Conservation (phyloP, 2,329 filamentous ascomycete genomes). For the Calonectria multiphialidica region DNA sequence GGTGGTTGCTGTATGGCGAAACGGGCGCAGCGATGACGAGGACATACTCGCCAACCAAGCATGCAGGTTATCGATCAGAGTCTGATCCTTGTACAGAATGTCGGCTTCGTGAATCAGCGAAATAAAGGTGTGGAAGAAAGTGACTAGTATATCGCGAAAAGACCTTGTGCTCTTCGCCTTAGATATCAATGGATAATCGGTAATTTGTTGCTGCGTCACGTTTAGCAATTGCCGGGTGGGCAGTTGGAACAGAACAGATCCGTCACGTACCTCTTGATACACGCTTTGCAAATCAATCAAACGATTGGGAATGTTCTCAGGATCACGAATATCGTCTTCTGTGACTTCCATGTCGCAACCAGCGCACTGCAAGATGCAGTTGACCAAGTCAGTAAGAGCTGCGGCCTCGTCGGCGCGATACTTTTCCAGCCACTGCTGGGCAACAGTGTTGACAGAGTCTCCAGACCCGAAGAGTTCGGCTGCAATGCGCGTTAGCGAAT, state of each 20-base stretch:
- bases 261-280: slow-evolving; percentile 77
- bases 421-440: slow-evolving; percentile 69
- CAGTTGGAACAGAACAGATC: not conserved
- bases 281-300: slow-evolving; percentile 89
- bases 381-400: slow-evolving; percentile 73
- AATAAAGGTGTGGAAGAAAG: slow-evolving; percentile 84
- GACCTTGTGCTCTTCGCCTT: slow-evolving; percentile 80
- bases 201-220: slow-evolving; percentile 72
- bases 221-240: slow-evolving; percentile 42
- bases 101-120: slow-evolving; percentile 85
- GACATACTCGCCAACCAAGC: slow-evolving; percentile 94
- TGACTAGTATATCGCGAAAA: slow-evolving; percentile 82
- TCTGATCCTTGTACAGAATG: slow-evolving; percentile 80
- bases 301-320: slow-evolving; percentile 85
- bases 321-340: slow-evolving; percentile 86
- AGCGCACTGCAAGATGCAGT: slow-evolving; percentile 76
- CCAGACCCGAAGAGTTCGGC: slow-evolving; percentile 74
- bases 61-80: slow-evolving; percentile 88
- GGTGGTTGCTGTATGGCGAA: slow-evolving; percentile 93
- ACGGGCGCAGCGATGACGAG: slow-evolving; percentile 86
- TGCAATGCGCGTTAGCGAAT: slow-evolving; percentile 48
- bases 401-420: slow-evolving; percentile 67
- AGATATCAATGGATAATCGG: slow-evolving; percentile 92
- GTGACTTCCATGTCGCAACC: slow-evolving; percentile 86
- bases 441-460: slow-evolving; percentile 67